Base-by-base conservation (phyloP, 1,284 basidiomycete species). In the Leccinum subfulvum region DNA sequence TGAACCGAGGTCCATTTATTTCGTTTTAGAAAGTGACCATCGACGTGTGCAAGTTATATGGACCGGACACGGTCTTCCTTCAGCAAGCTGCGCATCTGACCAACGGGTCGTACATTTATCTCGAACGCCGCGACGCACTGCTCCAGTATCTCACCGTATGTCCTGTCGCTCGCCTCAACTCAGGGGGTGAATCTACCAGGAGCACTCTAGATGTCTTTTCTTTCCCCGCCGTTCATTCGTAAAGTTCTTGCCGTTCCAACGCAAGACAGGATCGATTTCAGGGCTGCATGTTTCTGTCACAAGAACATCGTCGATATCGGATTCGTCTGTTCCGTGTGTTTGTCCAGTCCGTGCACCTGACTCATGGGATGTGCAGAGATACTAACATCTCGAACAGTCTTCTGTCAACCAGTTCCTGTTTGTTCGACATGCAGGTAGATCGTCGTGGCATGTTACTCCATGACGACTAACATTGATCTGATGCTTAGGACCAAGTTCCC, bases 231-330 rank as follows among this genome's bases (percentile, higher is more conserved):
- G 3, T 82, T 88, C 3, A 85, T 97, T 59, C 88, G 95, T 23
- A 85, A 86, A 63, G 80, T 88, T 23, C 82, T 99, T 56, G 87
- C 91, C 2, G 87, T 94, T 33, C 97, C 97, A 0, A 94, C 91
- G 1, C 92, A 97, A 76, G 96, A 98, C 73, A 91, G 90, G 68
- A 91, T 98, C 63, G 97, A 99, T 75, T 97, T 99, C 74, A 85
- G 97, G 30, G 97, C 97, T 0, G 96, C 96, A 6, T 99, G 97
- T 76, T 99, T 99, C 80, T 99, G 97, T 77, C 97, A 99, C 78
- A 95, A 98, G 72, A 89, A 90, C 59, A 97, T 98, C 55, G 88
- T 99, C 44, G 97, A 99, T 72, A 87, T 99, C 59, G 97, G 96
- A 41, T 99, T 97, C 71, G 95, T 99, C 26, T 99, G 97, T 77